These are phyloP conservation scores for Gonapodya sp. DNA, from an alignment of 192 early-diverging fungal species.

Conservation along the genomic window DNA sequence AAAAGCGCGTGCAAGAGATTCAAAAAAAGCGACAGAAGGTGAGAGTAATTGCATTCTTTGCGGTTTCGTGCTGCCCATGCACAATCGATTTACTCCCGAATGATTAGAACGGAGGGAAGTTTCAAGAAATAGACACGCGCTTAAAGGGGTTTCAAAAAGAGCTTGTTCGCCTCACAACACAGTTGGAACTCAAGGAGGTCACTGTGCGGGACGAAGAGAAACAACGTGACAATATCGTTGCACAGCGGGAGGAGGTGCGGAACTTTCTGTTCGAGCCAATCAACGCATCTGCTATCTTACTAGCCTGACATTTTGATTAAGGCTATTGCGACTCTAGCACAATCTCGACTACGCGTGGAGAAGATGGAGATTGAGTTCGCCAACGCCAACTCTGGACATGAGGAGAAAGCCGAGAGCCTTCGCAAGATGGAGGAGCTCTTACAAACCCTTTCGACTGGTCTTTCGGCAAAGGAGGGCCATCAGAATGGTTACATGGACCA, in stretches of 20 bases:
- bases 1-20: slow-evolving; percentile 53
- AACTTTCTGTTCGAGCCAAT: no score
- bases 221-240: slow-evolving; percentile 19
- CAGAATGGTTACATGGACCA: slow-evolving; percentile 96
- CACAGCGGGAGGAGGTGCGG: slow-evolving; percentile 25
- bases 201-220: slow-evolving; percentile 67
- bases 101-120: slow-evolving; percentile 35
- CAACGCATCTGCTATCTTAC: neutral
- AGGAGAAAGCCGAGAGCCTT: slow-evolving; percentile 45
- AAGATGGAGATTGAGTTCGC: slow-evolving; percentile 19
- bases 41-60: neutral
- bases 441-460: slow-evolving; percentile 85
- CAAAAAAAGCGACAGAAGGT: neutral
- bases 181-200: slow-evolving; percentile 66
- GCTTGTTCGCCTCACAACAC: slow-evolving; percentile 72
- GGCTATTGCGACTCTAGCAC: slow-evolving; percentile 20
- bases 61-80: neutral
- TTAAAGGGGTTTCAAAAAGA: slow-evolving; percentile 71
- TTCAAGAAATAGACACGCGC: slow-evolving; percentile 55
- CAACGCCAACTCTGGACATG: slow-evolving; percentile 30
- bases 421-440: slow-evolving; percentile 71
- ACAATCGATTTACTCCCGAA: neutral
- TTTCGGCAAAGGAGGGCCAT: slow-evolving; percentile 80
- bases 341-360: slow-evolving; percentile 15
- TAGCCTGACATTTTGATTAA: slow-evolving; percentile 9